A percentile compares a stretch with the other conserved stretches of the same genome.
These are phyloP conservation scores for Cytospora schulzeri DNA, from an alignment of 2,329 filamentous ascomycete genomes.

Conservation along the genomic window DNA sequence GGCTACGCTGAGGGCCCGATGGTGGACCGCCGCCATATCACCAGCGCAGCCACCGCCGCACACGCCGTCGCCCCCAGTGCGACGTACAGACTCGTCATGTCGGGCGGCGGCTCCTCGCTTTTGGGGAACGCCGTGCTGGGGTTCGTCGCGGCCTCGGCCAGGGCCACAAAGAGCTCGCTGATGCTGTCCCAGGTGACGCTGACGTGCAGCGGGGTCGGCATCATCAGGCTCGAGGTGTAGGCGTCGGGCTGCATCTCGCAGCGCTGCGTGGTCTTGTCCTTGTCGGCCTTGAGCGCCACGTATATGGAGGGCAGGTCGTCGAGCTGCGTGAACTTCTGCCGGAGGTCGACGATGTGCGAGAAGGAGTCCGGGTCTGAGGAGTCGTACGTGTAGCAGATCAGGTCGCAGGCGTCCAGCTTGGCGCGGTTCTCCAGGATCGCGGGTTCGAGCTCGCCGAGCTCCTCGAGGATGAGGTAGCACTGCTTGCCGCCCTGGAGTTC, in stretches of 20 bases:
- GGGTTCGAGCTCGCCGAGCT: constrained; percentile 92
- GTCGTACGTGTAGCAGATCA: constrained; percentile 95
- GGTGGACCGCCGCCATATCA: constrained; percentile 65
- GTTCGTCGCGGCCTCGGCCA: constrained; percentile 90
- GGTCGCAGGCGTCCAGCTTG: constrained; percentile 89
- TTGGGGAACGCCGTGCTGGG: constrained; percentile 88
- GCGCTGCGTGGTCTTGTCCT: constrained; percentile 95
- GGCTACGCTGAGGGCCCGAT: constrained; percentile 2
- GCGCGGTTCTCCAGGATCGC: constrained; percentile 90
- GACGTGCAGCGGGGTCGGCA: constrained; percentile 90
- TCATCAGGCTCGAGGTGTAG: constrained; percentile 81
- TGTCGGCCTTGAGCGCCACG: constrained; percentile 90
- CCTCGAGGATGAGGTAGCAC: constrained; percentile 93
- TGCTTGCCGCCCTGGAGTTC: constrained; percentile 95
- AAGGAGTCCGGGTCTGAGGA: constrained; percentile 97
- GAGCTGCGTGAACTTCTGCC: constrained; percentile 77
- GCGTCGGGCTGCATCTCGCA: constrained; percentile 89
- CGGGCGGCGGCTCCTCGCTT: constrained; percentile 80
- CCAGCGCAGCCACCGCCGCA: constrained; percentile 62
- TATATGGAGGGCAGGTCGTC: constrained; percentile 91
- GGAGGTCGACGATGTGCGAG: constrained; percentile 81
- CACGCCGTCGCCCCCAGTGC: constrained; percentile 74
- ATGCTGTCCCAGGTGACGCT: constrained; percentile 95
- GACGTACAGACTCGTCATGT: constrained; percentile 83
- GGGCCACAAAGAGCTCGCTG: constrained; percentile 85